Conservation (phyloP, 2,329 filamentous ascomycete genomes). For the Aaosphaeria arxii region DNA sequence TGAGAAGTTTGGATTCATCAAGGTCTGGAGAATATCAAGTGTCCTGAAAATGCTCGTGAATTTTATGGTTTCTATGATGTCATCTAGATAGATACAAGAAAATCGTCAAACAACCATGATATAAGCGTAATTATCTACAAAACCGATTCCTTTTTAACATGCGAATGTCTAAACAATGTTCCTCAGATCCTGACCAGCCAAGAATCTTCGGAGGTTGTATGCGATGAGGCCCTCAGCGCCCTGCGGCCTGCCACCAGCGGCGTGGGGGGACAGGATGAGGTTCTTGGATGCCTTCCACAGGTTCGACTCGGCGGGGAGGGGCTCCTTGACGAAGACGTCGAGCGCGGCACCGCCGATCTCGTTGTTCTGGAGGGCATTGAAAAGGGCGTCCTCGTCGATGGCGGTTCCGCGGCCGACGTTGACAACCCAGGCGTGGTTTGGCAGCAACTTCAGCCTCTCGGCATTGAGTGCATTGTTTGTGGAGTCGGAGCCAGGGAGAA, state of each 20-base stretch:
- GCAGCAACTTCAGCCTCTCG: slow-evolving; percentile 61
- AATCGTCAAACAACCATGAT: too few relatives aligned
- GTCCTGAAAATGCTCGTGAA: too few relatives aligned
- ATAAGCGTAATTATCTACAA: too few relatives aligned
- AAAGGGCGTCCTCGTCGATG: slow-evolving; percentile 68
- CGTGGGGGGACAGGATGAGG: slow-evolving; percentile 51
- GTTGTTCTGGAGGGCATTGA: slow-evolving; percentile 64
- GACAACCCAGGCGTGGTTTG: slow-evolving; percentile 62
- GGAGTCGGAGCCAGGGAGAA: slow-evolving; percentile 49
- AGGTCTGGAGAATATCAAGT: too few relatives aligned
- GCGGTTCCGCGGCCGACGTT: slow-evolving; percentile 76
- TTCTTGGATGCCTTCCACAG: slow-evolving; percentile 52
- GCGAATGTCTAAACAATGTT: slow-evolving; percentile 45
- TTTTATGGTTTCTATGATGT: too few relatives aligned
- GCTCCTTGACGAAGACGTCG: slow-evolving; percentile 75
- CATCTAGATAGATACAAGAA: too few relatives aligned
- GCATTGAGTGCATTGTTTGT: slow-evolving; percentile 59
- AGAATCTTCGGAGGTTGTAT: slow-evolving; percentile 58
- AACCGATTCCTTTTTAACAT: too few relatives aligned
- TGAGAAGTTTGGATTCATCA: too few relatives aligned
- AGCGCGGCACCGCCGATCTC: slow-evolving; percentile 71
- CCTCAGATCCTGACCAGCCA: slow-evolving; percentile 58
- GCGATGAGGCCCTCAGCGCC: slow-evolving; percentile 59
- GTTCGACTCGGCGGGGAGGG: slow-evolving; percentile 52
- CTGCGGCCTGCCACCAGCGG: slow-evolving; percentile 60